These are phyloP conservation scores for Aspergillus sclerotiicarbonarius DNA, from an alignment of 495 filamentous ascomycete species.

Conservation along the genomic window DNA sequence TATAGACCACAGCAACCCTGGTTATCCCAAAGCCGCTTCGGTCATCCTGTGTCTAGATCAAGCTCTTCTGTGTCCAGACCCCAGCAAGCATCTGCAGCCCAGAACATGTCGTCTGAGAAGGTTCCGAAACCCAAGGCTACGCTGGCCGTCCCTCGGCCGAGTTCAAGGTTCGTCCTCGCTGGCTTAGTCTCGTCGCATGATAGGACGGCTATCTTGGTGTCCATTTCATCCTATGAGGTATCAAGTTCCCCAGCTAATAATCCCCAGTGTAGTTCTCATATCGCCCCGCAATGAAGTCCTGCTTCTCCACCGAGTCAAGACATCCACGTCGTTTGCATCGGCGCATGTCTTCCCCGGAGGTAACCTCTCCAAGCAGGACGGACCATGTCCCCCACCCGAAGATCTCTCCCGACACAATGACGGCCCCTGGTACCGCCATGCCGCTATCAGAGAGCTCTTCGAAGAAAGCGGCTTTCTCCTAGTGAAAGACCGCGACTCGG, in stretches of 20 bases:
- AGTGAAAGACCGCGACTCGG: conserved; percentile 50
- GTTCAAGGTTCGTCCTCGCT: conserved; percentile 28
- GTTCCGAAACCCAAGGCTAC: conserved; percentile 21
- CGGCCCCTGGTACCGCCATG: conserved; percentile 65
- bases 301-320: conserved; percentile 79
- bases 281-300: conserved; percentile 85
- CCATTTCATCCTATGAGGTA: too few species aligned
- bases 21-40: background rate
- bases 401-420: conserved; percentile 61
- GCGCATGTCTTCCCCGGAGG: conserved; percentile 98
- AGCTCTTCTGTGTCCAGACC: conserved; percentile 11
- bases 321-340: conserved; percentile 79
- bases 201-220: too few species aligned
- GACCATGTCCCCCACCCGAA: conserved; percentile 46
- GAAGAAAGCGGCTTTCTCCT: conserved; percentile 92
- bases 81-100: conserved; percentile 3
- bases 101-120: conserved; percentile 24
- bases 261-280: conserved; percentile 71
- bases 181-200: too few species aligned
- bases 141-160: conserved; percentile 36
- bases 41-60: background rate
- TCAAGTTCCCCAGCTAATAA: background rate
- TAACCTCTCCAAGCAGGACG: conserved; percentile 70
- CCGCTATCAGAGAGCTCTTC: conserved; percentile 87
- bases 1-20: background rate